Base-by-base conservation (phyloP, 164 flowering plant species). In the Piper longum region DNA sequence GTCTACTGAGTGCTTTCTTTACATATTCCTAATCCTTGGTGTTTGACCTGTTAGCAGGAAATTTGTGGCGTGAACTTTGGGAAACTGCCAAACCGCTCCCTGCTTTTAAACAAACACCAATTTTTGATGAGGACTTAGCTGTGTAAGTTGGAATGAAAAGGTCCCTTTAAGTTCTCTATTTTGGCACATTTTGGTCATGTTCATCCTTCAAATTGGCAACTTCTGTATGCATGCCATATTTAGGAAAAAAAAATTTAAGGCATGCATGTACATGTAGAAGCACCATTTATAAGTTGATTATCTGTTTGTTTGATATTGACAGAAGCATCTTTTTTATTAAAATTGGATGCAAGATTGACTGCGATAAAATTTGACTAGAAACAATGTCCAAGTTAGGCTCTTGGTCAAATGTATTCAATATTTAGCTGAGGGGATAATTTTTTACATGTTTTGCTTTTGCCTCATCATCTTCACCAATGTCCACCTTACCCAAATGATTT, bases 41-140 rank as follows among this genome's bases (percentile, higher is more conserved):
- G 45, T 71, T 54, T 54, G 66, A 26, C 59, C 4, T 18, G 60
- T 65, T 51, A 8, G 52, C 66, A 92, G 98, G 98, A 70, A 92
- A 92, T 76, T 76, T 92, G 71, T 92, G 96, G 98, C 85, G 76
- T 64, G 96, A 92, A 74, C 78, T 92, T 39, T 92, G 98, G 98
- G 95, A 82, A 74, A 85, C 95, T 19, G 70, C 98, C 52, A 92
- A 87, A 73, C 87, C 96, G 58, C 74, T 92, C 54, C 96, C 98
- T 54, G 91, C 98, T 72, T 82, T 82, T 63, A 84, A 78, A 67
- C 98, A 92, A 71, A 48, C 88, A 61, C 96, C 96, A 16, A 85
- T 92, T 19, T 89, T 77, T 69, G 98, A 92, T 65, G 98, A 87
- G 74, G 98, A 92, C 72, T 75, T 92, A 76, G 88, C 91, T 62